Conservation (phyloP, 768 basidiomycete genomes). For the Dacryopinax primogenitus region DNA sequence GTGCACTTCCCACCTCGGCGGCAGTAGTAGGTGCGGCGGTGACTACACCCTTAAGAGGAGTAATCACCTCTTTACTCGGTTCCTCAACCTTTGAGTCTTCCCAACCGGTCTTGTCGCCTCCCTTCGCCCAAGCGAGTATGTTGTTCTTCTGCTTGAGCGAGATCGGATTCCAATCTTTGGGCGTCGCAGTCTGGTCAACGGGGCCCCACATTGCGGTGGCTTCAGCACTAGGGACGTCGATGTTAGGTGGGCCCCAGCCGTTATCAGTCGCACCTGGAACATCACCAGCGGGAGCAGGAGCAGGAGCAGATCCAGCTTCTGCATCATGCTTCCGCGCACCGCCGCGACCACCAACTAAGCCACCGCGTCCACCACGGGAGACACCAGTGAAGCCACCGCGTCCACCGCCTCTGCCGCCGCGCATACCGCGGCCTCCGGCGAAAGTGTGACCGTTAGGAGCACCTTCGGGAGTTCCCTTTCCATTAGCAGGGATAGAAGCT, state of each 20-base stretch:
- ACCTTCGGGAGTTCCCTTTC: background rate
- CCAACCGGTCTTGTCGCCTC: constrained; percentile 1
- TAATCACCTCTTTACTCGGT: background rate
- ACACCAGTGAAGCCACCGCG: constrained; percentile 7
- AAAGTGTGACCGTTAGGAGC: constrained; percentile 7
- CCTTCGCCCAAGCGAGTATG: background rate
- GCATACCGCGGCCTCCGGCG: constrained; percentile 3
- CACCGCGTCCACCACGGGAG: background rate
- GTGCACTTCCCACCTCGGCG: constrained; percentile 1
- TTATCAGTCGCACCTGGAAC: background rate
- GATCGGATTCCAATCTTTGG: background rate
- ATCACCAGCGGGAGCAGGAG: background rate
- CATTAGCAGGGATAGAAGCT: background rate
- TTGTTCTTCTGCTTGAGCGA: background rate
- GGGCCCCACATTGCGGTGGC: background rate
- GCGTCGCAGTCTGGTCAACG: background rate
- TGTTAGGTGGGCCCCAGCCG: background rate
- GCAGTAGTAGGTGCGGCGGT: background rate
- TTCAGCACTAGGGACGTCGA: background rate
- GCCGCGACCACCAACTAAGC: background rate
- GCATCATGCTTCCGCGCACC: background rate
- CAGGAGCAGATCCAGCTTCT: background rate
- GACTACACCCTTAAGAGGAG: background rate
- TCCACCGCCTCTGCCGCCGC: constrained; percentile 3
- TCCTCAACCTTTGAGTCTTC: background rate